Evolutionary conservation across 495 filamentous ascomycete species (phyloP).

Genomic region (Talaromyces adpressus): DNA sequence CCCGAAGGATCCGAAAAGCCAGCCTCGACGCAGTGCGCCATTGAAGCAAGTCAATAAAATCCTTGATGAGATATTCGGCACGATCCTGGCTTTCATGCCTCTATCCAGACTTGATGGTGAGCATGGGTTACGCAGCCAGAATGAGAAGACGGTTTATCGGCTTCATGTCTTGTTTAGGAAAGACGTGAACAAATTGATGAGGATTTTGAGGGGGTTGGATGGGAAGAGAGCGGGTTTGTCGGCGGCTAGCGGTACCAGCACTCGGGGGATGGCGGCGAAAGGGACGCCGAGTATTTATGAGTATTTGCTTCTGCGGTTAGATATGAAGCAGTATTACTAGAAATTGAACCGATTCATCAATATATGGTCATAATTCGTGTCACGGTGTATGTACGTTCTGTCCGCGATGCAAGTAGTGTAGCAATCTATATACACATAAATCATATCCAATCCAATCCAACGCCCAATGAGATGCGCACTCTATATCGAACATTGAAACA

Average conservation of each 20-base stretch:
- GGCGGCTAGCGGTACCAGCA: slow-evolving; percentile 18
- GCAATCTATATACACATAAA: slow-evolving; percentile 1
- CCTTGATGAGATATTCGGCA: slow-evolving; percentile 68
- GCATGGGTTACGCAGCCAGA: slow-evolving; percentile 26
- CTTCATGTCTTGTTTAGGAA: slow-evolving; percentile 59
- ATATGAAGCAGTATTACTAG: slow-evolving; percentile 44
- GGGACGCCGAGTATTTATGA: slow-evolving; percentile 40
- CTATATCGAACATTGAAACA: not conserved
- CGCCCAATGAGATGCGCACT: not conserved
- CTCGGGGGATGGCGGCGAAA: not conserved
- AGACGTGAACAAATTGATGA: slow-evolving; percentile 58
- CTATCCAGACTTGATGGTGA: slow-evolving; percentile 37
- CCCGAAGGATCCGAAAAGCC: slow-evolving; percentile 35
- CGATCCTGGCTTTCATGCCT: slow-evolving; percentile 63
- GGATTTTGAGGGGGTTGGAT: slow-evolving; percentile 33
- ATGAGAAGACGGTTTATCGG: slow-evolving; percentile 36
- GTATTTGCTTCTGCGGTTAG: slow-evolving; percentile 38
- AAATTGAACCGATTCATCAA: not conserved
- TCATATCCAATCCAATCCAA: not conserved
- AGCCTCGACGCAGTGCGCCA: not conserved
- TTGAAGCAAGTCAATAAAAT: slow-evolving; percentile 58
- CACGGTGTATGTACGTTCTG: not conserved
- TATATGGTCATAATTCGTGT: not conserved
- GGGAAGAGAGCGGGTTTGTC: slow-evolving; percentile 33
- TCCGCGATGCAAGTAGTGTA: not conserved